Evolutionary conservation across 306 rosid genomes (phyloP), one percentile per base, ranked within the genome.

Genomic region (Vigna nakashimae): DNA sequence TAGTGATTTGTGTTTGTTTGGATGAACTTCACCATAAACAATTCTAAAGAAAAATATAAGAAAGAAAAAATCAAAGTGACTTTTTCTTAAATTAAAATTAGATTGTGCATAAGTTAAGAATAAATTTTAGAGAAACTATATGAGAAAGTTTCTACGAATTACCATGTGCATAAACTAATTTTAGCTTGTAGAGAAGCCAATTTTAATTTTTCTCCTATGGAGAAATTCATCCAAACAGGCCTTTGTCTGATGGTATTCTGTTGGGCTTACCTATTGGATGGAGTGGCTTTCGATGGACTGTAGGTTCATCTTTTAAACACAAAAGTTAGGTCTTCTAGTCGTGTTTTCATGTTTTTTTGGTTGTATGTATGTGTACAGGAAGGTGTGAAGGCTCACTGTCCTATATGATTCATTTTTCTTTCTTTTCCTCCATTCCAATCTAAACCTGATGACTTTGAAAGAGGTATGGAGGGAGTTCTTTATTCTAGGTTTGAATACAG

Each of bases 251-350:
- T 10, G 49, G 49, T 4, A 43, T 43, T 1, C 4, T 43, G 49
- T 43, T 48, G 59, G 26, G 11, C 13, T n/a, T 59, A 24, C 62
- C 43, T 62, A 3, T 75, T 34, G 22, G n/a, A 13, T 62, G 78
- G 22, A 48, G 66, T 58, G 50, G 4, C 69, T 60, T 51, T n/a
- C n/a, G 30, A 10, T 40, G 45, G 12, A 40, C 11, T 76, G 71
- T 32, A 17, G 32, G 48, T 57, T 45, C 69, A 67, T 59, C 60
- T 34, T 20, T 68, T 57, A 17, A 56, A 26, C 58, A 38, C 43
- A 38, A 46, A 59, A 32, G 68, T 55, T 51, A 11, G 30, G 18
- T 42, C 9, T 2, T 64, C 34, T 30, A 1, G 15, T 69, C 16
- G 0, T 28, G 13, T 46, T 26, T 2, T 59, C 4, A 6, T 26